Evolutionary conservation across 306 rosid species (phyloP), one percentile per base, ranked within the genome.

Genomic region (Dicorynia guianensis): DNA sequence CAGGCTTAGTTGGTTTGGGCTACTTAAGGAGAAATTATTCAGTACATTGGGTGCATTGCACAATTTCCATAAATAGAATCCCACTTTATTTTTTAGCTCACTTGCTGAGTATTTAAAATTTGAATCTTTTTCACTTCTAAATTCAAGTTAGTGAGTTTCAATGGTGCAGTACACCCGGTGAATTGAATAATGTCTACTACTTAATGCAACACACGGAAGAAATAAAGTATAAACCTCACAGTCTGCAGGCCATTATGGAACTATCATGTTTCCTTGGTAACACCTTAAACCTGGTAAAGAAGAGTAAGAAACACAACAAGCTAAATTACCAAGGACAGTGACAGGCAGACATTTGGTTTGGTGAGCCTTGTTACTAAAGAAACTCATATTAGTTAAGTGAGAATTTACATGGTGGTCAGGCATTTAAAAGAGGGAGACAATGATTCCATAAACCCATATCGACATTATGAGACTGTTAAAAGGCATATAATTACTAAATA

Each of bases 381-480:
- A 52, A 43, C 44, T 56, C 15, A 56, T 43, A 71, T 71, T 34
- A 14, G 35, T 14, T 56, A 25, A 57, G 20, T 17, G 36, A 71
- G 42, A 71, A 56, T 71, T 11, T 14, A 57, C 8, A 34, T 56
- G 42, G 44, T 8, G 9, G 34, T 36, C 19, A 53, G 11, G 52
- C 44, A 48, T 40, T 56, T 25, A 38, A 56, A 7, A 7, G 62
- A 56, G 38, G 39, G 62, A 25, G 53, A 48, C 15, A 2, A 6
- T 6, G 15, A 50, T 50, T 14, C 55, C 20, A 1, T 2, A 50
- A 50, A n/a, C 55, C 20, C 10, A 6, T 50, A 50, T 50, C 19
- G 5, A 49, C 14, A n/a, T 19, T 4, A 49, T 49, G 4, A 49
- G 53, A 48, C 14, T 12, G 17, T 8, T 39, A 5, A 8, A 6